Evolutionary conservation across 2,329 filamentous ascomycete species (phyloP), one percentile per base, ranked within the genome.

Genomic region (Diaporthe humulicola): DNA sequence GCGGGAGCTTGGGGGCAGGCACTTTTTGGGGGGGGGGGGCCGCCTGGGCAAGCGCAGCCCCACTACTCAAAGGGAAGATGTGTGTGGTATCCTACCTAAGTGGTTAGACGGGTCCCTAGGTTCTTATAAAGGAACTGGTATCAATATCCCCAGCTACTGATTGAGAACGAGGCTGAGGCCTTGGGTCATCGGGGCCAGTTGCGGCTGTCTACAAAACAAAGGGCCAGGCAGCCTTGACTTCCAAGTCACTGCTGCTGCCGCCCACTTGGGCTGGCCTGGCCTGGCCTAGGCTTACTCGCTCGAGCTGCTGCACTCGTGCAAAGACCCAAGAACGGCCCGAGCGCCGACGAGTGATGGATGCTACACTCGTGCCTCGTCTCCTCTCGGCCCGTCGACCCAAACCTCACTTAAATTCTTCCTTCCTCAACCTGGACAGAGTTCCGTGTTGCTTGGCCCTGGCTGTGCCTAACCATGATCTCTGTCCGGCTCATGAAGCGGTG

Each of bases 151-250:
- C 40, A 66, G 61, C 22, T 67, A 45, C n/a, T 25, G 61, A 36
- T 52, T 36, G 33, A 64, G 17, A 64, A 38, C 33, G 45, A 67
- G 64, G 64, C 64, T 67, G 45, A 67, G n/a, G 64, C 60, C 45
- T 64, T 64, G 40, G n/a, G 33, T 42, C 36, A 60, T 25, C 17
- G 57, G 57, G n/a, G 57, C 36, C 12, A 42, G 57, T 60, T 22
- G 2, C 45, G 40, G 56, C 12, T 12, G 33, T 25, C 25, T 61
- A 28, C 58, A n/a, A 30, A 64, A 64, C 38, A 64, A 52, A 52
- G 50, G 30, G n/a, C n/a, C n/a, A n/a, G n/a, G 12, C 45, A 67
- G 45, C 48, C 45, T 67, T 38, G 64, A 38, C 64, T 33, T 38
- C n/a, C n/a, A n/a, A n/a, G 45, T 17, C 30, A 15, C 22, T 36